Evolutionary conservation across 1,139 yeast genomes (phyloP), one percentile per base, ranked within the genome.

Genomic region (Zygosaccharomyces pseudobailii): DNA sequence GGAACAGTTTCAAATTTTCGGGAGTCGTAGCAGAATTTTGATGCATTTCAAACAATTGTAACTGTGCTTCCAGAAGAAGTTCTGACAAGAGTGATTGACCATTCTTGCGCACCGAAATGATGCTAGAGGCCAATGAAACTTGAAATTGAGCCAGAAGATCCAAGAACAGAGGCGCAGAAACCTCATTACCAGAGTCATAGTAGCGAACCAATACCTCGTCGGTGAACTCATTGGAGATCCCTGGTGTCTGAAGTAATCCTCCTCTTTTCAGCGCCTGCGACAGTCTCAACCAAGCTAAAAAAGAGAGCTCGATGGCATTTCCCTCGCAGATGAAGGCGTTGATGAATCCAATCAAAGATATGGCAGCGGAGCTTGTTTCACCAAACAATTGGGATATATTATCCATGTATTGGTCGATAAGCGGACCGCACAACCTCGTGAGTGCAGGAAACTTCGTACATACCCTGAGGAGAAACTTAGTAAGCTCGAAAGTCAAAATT

Each of bases 401-500:
- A 22, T 45, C 55, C n/a, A 72, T 51, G 49, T 62, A 71, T 37
- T 51, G 43, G 19, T 59, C 57, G 23, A 69, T 52, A 10, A 66
- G 37, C 2, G 40, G 23, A 5, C 47, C 51, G 32, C 63, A 57
- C 35, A 53, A 47, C 10, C 53, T 47, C 3, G 40, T 31, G 30
- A 69, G 46, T 24, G 55, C 55, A 5, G 73, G 70, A 40, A 68
- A 71, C 31, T 61, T 62, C 1, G 59, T 51, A 36, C 65, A 62
- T 3, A 69, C 48, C 6, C 57, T 54, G 34, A 73, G 61, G 34
- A 74, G 55, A 40, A 67, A 65, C 13, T 56, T 61, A 6, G 67
- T 61, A 43, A 66, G 42, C 43, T 67, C 61, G 37, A 56, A 59
- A 6, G 72, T 62, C 62, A 76, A 61, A 21, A 65, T 50, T 51